Evolutionary conservation across 129 eudicot genomes (phyloP), one percentile per base, ranked within the genome.

Genomic region (Silybum marianum): DNA sequence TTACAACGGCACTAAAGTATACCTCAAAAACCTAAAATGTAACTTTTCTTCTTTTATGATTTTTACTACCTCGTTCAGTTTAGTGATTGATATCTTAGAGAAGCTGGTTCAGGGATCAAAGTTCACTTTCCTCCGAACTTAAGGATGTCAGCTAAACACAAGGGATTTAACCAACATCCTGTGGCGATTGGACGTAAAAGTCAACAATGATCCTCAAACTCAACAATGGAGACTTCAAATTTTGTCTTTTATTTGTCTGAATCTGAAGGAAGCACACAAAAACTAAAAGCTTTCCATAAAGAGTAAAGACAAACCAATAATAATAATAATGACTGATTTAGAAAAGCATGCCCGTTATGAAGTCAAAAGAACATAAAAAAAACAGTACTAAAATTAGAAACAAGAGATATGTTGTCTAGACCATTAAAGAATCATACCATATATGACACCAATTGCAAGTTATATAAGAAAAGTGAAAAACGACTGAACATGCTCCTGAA

Each of bases 331-430:
- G 69, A 2, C 5, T 65, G 69, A 16, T 65, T 11, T 23, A 65
- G 69, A 65, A 65, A 65, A 65, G 69, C 69, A 65, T 65, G 22
- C 30, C 13, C 30, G 3, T 65, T 65, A 22, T 22, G 30, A 7
- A 63, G 25, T 0, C 25, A 32, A n/a, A 63, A 62, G 9, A 62
- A 9, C 3, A 65, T 7, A 14, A 6, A 42, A 73, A 54, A 73
- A 25, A 22, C 63, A 26, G 51, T 73, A 73, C 22, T 13, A 76
- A 76, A 23, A 30, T 60, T 58, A 76, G 80, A 60, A 58, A 76
- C 71, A 62, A 75, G 12, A 76, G 21, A 32, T n/a, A 62, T 46
- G 39, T 34, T 19, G 24, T 74, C 67, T 74, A 46, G 42, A 76
- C 72, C 6, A 76, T 54, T 9, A 36, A 32, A 76, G 21, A 10